Evolutionary conservation across 768 basidiomycete species (phyloP).

Genomic region (Ramaria rubella): DNA sequence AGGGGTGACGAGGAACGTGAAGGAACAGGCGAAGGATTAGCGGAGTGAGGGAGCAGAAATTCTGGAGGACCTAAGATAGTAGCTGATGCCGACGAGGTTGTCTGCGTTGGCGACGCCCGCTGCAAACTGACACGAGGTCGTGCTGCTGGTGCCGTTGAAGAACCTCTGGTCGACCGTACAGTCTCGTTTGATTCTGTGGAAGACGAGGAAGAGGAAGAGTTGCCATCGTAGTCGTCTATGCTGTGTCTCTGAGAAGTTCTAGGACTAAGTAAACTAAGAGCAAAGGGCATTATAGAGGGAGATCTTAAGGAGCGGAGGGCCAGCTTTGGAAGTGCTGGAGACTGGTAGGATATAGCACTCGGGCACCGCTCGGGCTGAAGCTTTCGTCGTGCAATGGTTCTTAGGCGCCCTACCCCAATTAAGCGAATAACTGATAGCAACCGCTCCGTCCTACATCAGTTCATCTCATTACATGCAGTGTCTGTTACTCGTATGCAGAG

Average conservation of each 20-base stretch:
- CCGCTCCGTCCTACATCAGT: neutral
- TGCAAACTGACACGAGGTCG: neutral
- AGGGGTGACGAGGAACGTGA: slow-evolving; percentile 58
- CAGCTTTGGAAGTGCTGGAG: neutral
- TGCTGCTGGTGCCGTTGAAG: neutral
- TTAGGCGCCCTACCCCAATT: neutral
- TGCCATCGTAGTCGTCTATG: neutral
- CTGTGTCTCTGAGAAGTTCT: neutral
- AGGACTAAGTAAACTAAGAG: neutral
- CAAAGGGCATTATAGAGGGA: neutral
- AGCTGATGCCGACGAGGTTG: neutral
- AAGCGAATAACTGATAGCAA: neutral
- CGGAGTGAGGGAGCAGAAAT: slow-evolving; percentile 15
- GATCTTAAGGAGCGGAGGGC: neutral
- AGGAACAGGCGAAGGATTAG: slow-evolving; percentile 44
- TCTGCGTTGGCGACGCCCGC: neutral
- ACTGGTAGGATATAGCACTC: neutral
- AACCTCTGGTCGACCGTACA: neutral
- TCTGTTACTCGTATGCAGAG: slow-evolving; percentile 36
- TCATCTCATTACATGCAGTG: neutral
- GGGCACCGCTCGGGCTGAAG: neutral
- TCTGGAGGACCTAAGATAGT: neutral
- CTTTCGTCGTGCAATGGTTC: neutral
- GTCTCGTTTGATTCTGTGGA: neutral
- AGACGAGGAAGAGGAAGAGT: neutral